These are phyloP conservation scores for Alternaria dauci DNA, from an alignment of 2,329 filamentous ascomycete species.

Conservation along the genomic window DNA sequence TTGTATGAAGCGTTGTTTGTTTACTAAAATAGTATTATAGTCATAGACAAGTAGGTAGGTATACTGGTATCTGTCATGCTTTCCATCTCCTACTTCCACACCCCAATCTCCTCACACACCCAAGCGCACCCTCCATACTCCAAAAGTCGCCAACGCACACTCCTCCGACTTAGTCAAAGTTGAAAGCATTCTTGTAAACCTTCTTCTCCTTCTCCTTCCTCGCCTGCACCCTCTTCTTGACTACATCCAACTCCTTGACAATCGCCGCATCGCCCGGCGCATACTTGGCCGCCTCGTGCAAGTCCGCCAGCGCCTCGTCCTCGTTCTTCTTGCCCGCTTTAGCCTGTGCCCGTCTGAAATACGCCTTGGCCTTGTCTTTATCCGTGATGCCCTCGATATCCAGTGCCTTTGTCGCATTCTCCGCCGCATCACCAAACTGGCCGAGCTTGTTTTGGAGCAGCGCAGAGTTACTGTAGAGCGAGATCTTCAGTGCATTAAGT, in stretches of 20 bases:
- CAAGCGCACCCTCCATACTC: neutral
- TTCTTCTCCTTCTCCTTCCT: constrained; percentile 88
- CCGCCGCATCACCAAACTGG: constrained; percentile 73
- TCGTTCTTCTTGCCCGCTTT: constrained; percentile 81
- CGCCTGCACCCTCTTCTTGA: constrained; percentile 78
- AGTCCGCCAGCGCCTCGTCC: constrained; percentile 69
- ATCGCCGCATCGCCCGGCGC: constrained; percentile 77
- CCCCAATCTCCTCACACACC: neutral
- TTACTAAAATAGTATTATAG: neutral
- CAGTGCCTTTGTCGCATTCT: constrained; percentile 76
- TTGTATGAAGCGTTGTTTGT: neutral
- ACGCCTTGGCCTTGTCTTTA: constrained; percentile 85
- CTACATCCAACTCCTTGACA: constrained; percentile 74
- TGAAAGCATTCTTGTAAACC: constrained; percentile 90
- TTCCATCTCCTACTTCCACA: neutral
- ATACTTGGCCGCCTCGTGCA: constrained; percentile 55
- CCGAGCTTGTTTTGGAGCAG: constrained; percentile 84
- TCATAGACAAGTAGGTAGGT: neutral
- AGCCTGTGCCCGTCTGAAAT: constrained; percentile 84
- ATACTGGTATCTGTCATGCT: neutral
- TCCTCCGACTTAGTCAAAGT: constrained; percentile 30
- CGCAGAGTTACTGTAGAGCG: constrained; percentile 87
- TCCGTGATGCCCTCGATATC: constrained; percentile 70
- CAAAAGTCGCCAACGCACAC: neutral
- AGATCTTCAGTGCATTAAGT: constrained; percentile 79